Conservation (phyloP, 164 flowering plant species). For the Annona squamosa region DNA sequence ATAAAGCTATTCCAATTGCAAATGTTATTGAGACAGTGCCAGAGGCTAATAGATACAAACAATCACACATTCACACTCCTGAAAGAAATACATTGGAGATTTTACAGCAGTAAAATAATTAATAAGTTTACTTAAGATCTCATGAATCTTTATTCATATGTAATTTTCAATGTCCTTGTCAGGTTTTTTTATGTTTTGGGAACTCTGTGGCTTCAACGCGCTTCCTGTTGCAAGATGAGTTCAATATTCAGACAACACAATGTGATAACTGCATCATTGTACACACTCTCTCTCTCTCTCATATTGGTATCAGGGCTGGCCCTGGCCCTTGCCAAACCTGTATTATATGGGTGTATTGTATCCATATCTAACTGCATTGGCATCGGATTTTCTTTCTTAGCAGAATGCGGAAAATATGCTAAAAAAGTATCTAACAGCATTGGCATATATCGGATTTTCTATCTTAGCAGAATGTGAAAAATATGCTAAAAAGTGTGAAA, state of each 20-base stretch:
- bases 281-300: slow-evolving; percentile 17
- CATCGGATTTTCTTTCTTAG: no score
- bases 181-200: slow-evolving; percentile 57
- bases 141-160: background rate
- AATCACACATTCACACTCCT: background rate
- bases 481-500: no score
- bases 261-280: slow-evolving; percentile 82
- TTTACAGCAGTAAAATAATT: background rate
- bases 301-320: background rate
- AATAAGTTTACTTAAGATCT: background rate
- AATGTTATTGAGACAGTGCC: background rate
- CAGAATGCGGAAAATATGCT: no score
- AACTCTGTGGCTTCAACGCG: slow-evolving; percentile 75
- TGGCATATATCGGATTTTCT: no score
- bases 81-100: background rate
- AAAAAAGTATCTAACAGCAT: no score
- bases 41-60: background rate
- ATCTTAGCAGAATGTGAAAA: no score
- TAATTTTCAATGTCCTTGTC: slow-evolving; percentile 8
- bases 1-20: background rate
- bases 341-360: no score
- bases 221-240: slow-evolving; percentile 71
- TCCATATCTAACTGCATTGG: no score
- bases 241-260: slow-evolving; percentile 68
- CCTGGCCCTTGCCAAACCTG: background rate